These are phyloP conservation scores for Boletus vinaceobasis DNA, from an alignment of 768 basidiomycete species.

Conservation along the genomic window DNA sequence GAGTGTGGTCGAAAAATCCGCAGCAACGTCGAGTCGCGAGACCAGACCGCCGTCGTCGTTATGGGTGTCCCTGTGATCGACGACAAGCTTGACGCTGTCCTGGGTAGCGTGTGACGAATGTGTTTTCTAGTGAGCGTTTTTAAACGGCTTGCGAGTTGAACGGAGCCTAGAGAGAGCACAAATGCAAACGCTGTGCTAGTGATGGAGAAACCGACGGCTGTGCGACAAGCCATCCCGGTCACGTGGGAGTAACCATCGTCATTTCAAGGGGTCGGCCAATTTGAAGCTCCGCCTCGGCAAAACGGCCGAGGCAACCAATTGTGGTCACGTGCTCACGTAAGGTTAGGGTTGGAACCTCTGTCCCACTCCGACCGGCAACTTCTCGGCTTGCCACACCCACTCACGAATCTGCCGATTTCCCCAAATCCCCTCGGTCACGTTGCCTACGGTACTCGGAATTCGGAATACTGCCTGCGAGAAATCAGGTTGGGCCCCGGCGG, in stretches of 20 bases:
- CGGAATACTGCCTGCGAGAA: neutral
- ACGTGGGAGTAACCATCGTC: no score
- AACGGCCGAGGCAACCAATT: no score
- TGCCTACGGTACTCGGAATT: neutral
- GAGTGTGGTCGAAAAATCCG: conserved; percentile 26
- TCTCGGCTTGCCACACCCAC: no score
- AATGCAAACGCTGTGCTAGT: conserved; percentile 1
- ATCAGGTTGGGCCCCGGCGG: no score
- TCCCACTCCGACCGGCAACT: no score
- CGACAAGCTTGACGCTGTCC: conserved; percentile 1
- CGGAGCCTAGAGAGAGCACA: conserved; percentile 6
- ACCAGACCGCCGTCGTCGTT: conserved; percentile 10
- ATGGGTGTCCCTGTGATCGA: conserved; percentile 1
- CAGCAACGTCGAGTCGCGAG: conserved; percentile 17
- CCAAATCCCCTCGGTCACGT: no score
- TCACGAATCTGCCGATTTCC: no score
- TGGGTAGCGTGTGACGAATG: neutral
- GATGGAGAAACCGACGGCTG: conserved; percentile 25
- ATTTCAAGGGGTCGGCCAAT: no score
- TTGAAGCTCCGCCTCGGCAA: no score
- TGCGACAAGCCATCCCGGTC: neutral
- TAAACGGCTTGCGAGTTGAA: conserved; percentile 1
- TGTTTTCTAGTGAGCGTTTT: neutral
- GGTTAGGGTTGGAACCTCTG: no score
- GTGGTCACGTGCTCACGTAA: no score